These are phyloP conservation scores for Mallotus repandus DNA, from an alignment of 441 rosid species.

Conservation along the genomic window DNA sequence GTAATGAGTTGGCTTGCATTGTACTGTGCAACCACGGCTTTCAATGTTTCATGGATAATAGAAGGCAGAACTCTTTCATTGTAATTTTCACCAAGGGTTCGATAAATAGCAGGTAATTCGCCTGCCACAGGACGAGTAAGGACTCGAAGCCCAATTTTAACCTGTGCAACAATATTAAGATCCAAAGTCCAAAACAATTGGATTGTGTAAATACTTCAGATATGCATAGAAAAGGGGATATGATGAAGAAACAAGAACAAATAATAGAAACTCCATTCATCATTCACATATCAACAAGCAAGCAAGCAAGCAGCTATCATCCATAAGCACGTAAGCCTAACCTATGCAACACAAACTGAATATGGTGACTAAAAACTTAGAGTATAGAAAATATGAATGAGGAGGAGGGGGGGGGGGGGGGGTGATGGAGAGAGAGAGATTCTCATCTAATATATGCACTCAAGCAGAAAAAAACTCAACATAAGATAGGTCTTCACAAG, in stretches of 20 bases:
- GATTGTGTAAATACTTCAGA: background rate
- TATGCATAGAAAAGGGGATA: background rate
- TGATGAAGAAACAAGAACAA: background rate
- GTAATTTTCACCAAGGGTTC: constrained; percentile 81
- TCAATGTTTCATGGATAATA: constrained; percentile 83
- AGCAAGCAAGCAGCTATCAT: no score
- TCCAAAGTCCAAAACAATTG: background rate
- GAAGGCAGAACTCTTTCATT: constrained; percentile 91
- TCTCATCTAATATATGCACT: background rate
- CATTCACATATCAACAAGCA: no score
- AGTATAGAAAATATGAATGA: no score
- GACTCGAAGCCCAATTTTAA: constrained; percentile 90
- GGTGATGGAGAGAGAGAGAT: no score
- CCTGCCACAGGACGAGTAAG: constrained; percentile 83
- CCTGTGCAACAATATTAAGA: constrained; percentile 39
- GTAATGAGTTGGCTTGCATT: constrained; percentile 98
- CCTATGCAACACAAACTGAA: no score
- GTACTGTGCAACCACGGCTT: constrained; percentile 92
- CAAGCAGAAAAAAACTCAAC: background rate
- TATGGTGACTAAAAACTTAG: no score
- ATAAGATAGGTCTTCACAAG: background rate
- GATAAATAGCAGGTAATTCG: constrained; percentile 65
- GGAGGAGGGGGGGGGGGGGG: no score
- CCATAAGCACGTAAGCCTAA: no score
- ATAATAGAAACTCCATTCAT: background rate